Percentiles rank a stretch among this genome's conserved stretches.
Evolutionary conservation across 2,329 filamentous ascomycete genomes (phyloP).

Genomic region (Ophiocordyceps australis): DNA sequence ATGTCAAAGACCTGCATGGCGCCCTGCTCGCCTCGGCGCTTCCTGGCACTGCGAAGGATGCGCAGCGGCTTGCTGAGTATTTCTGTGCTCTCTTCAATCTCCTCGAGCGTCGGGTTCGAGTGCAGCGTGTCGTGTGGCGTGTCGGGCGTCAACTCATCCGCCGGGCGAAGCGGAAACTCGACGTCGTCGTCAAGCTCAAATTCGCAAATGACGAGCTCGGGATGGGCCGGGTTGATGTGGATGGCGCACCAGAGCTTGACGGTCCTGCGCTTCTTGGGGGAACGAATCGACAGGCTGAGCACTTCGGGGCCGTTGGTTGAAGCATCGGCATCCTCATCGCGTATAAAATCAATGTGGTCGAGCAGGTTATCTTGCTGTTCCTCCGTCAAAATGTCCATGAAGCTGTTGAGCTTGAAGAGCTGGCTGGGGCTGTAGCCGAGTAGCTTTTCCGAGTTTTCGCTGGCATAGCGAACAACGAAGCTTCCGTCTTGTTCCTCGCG

Average conservation of each 20-base stretch:
- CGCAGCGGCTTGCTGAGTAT: conserved; percentile 61
- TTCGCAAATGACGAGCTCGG: conserved; percentile 65
- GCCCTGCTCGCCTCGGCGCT: conserved; percentile 58
- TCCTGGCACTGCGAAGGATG: conserved; percentile 56
- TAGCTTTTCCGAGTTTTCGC: conserved; percentile 61
- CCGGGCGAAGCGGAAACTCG: conserved; percentile 46
- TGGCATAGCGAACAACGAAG: conserved; percentile 54
- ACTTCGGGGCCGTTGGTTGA: conserved; percentile 66
- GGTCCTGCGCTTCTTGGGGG: conserved; percentile 28
- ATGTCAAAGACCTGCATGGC: conserved; percentile 87
- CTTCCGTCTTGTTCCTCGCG: conserved; percentile 51
- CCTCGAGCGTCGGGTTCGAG: conserved; percentile 54
- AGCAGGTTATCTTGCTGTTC: conserved; percentile 71
- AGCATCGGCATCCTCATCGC: conserved; percentile 64
- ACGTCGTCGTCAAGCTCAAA: conserved; percentile 72
- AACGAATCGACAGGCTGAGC: conserved; percentile 59
- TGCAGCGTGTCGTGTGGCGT: conserved; percentile 56
- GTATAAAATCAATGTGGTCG: conserved; percentile 77
- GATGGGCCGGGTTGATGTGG: conserved; percentile 51
- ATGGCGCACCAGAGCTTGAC: conserved; percentile 77
- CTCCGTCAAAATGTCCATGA: conserved; percentile 68
- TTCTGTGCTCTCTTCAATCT: conserved; percentile 58
- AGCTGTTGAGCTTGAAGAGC: conserved; percentile 56
- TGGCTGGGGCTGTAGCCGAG: conserved; percentile 63
- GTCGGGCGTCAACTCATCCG: conserved; percentile 39